Conservation (phyloP, 1,139 yeast species). For the Ashbya aceris region DNA sequence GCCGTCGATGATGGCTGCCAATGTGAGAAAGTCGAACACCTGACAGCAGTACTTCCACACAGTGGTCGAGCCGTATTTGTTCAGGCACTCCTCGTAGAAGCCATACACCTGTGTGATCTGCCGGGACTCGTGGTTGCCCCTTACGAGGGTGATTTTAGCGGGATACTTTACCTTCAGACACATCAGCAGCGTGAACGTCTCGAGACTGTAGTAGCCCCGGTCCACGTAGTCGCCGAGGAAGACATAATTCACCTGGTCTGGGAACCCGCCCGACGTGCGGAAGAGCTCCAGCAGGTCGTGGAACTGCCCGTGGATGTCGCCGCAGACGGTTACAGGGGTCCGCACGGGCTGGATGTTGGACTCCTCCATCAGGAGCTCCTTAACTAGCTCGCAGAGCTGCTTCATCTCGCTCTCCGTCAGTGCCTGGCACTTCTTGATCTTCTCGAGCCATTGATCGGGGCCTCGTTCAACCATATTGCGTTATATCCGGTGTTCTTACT, state of each 20-base stretch:
- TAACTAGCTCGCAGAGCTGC: slow-evolving; percentile 87
- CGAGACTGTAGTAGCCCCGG: slow-evolving; percentile 89
- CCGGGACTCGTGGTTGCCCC: slow-evolving; percentile 92
- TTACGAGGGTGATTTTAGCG: slow-evolving; percentile 71
- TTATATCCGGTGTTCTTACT: slow-evolving; percentile 3
- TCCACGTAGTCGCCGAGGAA: slow-evolving; percentile 95
- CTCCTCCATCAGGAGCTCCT: slow-evolving; percentile 84
- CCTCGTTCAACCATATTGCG: slow-evolving; percentile 61
- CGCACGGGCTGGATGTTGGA: slow-evolving; percentile 94
- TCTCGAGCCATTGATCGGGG: slow-evolving; percentile 95
- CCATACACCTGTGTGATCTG: slow-evolving; percentile 96
- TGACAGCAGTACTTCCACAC: slow-evolving; percentile 98
- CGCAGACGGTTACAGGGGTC: slow-evolving; percentile 97
- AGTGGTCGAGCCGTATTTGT: slow-evolving; percentile 90
- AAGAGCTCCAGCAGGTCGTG: slow-evolving; percentile 89
- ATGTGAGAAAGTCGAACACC: slow-evolving; percentile 83
- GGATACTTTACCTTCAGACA: slow-evolving; percentile 85
- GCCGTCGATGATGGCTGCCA: slow-evolving; percentile 93
- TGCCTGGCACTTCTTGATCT: slow-evolving; percentile 81
- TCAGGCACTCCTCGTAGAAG: slow-evolving; percentile 82
- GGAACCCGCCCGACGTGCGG: slow-evolving; percentile 90
- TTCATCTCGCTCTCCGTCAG: slow-evolving; percentile 92
- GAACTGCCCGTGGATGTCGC: slow-evolving; percentile 97
- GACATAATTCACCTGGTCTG: slow-evolving; percentile 64
- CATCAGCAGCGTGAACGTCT: slow-evolving; percentile 85